A percentile compares a stretch with the other conserved stretches of the same genome.
These are phyloP conservation scores for Leccinum aurantiacum DNA, from an alignment of 768 basidiomycete genomes.

Conservation along the genomic window DNA sequence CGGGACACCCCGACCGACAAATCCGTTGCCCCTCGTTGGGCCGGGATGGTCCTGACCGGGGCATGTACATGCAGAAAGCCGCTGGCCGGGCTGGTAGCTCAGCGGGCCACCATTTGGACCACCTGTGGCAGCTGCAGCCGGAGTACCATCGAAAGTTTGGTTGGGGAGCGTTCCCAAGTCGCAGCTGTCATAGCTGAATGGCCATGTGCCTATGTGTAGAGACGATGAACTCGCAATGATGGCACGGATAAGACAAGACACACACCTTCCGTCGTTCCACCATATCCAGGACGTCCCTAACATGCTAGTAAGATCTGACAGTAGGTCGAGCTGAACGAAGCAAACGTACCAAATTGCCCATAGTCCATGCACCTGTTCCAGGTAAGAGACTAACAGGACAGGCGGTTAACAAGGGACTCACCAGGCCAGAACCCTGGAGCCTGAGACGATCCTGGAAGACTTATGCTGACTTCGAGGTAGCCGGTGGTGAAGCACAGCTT, in stretches of 20 bases:
- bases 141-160: slow-evolving; percentile 67
- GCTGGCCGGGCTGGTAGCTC: slow-evolving; percentile 84
- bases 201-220: slow-evolving; percentile 51
- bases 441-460: slow-evolving; percentile 61
- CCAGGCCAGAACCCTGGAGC: slow-evolving; percentile 87
- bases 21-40: slow-evolving; percentile 46
- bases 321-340: not conserved
- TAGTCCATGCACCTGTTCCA: slow-evolving; percentile 60
- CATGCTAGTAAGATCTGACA: slow-evolving; percentile 26
- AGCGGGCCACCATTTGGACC: slow-evolving; percentile 50
- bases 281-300: slow-evolving; percentile 83
- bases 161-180: slow-evolving; percentile 86
- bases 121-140: slow-evolving; percentile 57
- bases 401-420: slow-evolving; percentile 34
- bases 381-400: slow-evolving; percentile 6
- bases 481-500: slow-evolving; percentile 94
- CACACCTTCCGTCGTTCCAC: slow-evolving; percentile 80
- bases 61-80: slow-evolving; percentile 87
- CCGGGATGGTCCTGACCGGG: slow-evolving; percentile 86
- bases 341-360: slow-evolving; percentile 59
- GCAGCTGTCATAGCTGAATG: slow-evolving; percentile 82
- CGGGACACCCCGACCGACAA: slow-evolving; percentile 71
- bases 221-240: slow-evolving; percentile 1
- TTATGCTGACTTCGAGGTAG: slow-evolving; percentile 81
- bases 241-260: not conserved